Percentiles rank a stretch among this genome's conserved stretches.
phyloP scores from a whole-genome alignment of 2,329 filamentous ascomycete genomes.

The Passalora sequoiae region DNA sequence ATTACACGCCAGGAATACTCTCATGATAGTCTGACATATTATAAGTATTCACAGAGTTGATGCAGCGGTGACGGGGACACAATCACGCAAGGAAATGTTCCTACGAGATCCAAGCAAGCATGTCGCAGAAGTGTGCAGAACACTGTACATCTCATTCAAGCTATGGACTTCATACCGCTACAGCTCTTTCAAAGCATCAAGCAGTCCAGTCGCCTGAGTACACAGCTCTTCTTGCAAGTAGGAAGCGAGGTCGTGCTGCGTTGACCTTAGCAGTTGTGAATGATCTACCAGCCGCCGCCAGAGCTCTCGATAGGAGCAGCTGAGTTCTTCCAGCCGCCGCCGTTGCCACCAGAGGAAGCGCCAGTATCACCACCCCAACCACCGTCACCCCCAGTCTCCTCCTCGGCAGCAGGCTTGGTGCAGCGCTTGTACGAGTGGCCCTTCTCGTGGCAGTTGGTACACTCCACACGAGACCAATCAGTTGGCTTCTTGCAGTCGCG shows the following conservation, averaged over 20 bases:
- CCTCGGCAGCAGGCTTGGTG: constrained; percentile 18
- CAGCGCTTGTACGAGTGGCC: constrained; percentile 28
- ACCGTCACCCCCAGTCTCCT: constrained; percentile 6
- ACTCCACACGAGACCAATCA: constrained; percentile 43
- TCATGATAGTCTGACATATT: no score
- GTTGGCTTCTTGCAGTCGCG: constrained; percentile 28
- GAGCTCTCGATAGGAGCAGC: constrained; percentile 8
- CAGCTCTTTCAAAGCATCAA: background rate
- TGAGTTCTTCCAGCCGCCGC: constrained; percentile 12
- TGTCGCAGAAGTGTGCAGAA: background rate
- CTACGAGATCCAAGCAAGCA: no score
- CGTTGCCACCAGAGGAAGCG: constrained; percentile 6
- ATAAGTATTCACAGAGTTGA: no score
- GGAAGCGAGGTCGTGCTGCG: background rate
- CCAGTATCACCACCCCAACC: constrained; percentile 10
- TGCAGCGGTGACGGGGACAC: no score
- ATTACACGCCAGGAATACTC: no score
- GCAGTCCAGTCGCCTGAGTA: no score
- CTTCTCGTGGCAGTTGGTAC: constrained; percentile 40
- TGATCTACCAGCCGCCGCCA: constrained; percentile 11
- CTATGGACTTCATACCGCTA: background rate
- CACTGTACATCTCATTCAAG: background rate
- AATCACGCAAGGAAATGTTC: no score
- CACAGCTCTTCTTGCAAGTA: constrained; percentile 1
- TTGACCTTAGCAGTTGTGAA: no score